Evolutionary conservation across 2,329 filamentous ascomycete species (phyloP).

Genomic region (Coniochaeta ligniaria): DNA sequence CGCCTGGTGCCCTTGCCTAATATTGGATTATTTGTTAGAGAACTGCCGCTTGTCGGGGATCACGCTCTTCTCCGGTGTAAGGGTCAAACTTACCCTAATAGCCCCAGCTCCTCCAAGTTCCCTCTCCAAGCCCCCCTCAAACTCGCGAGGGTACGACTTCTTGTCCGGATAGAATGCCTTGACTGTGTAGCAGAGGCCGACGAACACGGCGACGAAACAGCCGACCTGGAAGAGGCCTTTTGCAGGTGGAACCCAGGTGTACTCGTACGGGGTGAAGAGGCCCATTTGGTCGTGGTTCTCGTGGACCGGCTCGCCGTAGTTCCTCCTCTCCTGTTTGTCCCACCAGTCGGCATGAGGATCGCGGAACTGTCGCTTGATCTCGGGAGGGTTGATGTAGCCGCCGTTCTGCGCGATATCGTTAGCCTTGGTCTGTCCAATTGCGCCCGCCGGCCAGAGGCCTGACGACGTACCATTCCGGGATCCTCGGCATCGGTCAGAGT

Average conservation of each 20-base stretch:
- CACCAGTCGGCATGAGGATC: slow-evolving; percentile 93
- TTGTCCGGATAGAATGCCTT: slow-evolving; percentile 66
- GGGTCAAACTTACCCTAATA: slow-evolving; percentile 47
- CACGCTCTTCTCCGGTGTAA: not conserved
- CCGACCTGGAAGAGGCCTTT: slow-evolving; percentile 65
- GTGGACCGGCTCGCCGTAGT: slow-evolving; percentile 93
- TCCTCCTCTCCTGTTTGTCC: slow-evolving; percentile 94
- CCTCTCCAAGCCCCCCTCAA: slow-evolving; percentile 63
- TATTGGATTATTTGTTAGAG: not conserved
- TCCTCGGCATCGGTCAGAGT: slow-evolving; percentile 52
- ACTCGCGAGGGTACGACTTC: slow-evolving; percentile 61
- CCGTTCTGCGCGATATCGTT: slow-evolving; percentile 56
- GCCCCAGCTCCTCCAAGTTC: slow-evolving; percentile 68
- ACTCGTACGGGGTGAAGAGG: slow-evolving; percentile 82
- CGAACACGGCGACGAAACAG: slow-evolving; percentile 55
- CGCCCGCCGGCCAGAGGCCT: not conserved
- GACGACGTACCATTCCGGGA: slow-evolving; percentile 53
- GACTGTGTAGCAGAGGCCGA: slow-evolving; percentile 61
- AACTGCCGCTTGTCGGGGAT: not conserved
- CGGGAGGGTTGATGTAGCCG: slow-evolving; percentile 72
- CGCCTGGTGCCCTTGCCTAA: slow-evolving; percentile 48
- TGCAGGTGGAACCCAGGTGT: slow-evolving; percentile 70
- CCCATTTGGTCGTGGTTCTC: slow-evolving; percentile 93
- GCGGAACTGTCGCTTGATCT: slow-evolving; percentile 82
- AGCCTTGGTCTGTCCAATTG: slow-evolving; percentile 5